Percentiles rank a stretch among this genome's conserved stretches.
phyloP scores from a whole-genome alignment of 192 early-diverging fungal species.

The Chytriomyces confervae region DNA sequence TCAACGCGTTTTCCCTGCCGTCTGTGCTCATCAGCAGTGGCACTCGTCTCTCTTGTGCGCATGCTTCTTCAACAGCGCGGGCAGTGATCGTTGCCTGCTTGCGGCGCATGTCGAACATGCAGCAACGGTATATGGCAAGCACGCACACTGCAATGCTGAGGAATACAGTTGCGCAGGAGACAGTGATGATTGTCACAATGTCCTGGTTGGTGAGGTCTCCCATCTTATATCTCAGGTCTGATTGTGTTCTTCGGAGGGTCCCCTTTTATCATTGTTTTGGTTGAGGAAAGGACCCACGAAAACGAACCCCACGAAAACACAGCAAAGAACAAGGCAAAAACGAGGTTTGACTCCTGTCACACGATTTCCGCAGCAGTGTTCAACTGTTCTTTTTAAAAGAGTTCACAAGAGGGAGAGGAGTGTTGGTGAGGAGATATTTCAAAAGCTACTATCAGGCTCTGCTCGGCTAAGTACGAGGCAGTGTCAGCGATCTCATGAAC shows the following conservation, averaged over 20 bases:
- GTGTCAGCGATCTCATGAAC: constrained; percentile 32
- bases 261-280: too few species aligned
- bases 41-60: not conserved
- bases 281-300: not conserved
- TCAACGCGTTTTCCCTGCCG: not conserved
- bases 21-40: not conserved
- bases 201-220: not conserved
- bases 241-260: too few species aligned
- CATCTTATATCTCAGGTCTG: not conserved
- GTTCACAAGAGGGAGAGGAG: too few species aligned
- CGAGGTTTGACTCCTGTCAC: too few species aligned
- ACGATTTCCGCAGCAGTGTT: too few species aligned
- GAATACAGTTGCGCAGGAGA: not conserved
- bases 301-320: not conserved
- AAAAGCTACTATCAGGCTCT: constrained; percentile 35
- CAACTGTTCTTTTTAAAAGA: too few species aligned
- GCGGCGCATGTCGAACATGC: constrained; percentile 1
- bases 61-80: not conserved
- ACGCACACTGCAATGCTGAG: not conserved
- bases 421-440: not conserved
- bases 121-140: not conserved
- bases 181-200: not conserved
- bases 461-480: constrained; percentile 19
- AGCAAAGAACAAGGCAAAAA: not conserved
- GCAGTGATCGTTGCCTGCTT: not conserved